Conservation (phyloP, 805 yeast genomes). For the Cyberlindnera petersonii region DNA sequence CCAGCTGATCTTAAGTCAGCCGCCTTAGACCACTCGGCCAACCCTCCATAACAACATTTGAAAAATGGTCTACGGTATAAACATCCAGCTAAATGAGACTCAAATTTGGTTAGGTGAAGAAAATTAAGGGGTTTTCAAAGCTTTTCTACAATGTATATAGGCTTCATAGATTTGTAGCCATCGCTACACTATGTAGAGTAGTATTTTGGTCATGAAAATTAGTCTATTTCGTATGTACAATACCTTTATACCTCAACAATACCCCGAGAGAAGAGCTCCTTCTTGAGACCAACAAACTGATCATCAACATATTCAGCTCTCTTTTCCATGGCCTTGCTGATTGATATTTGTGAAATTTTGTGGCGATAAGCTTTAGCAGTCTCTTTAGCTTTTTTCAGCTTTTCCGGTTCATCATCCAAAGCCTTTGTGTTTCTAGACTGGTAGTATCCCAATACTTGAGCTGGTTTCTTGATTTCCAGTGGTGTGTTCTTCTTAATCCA, state of each 20-base stretch:
- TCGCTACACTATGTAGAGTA: not conserved
- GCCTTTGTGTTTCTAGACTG: slow-evolving; percentile 4
- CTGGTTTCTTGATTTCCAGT: slow-evolving; percentile 4
- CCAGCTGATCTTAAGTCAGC: slow-evolving; percentile 25
- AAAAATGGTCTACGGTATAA: not conserved
- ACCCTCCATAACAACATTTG: slow-evolving; percentile 14
- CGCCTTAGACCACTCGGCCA: slow-evolving; percentile 27
- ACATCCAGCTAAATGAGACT: too few relatives aligned
- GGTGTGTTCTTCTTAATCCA: slow-evolving; percentile 5
- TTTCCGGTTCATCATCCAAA: not conserved
- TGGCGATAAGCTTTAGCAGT: slow-evolving; percentile 17
- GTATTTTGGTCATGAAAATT: not conserved
- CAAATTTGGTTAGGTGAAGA: too few relatives aligned
- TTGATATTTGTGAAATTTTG: slow-evolving; percentile 26
- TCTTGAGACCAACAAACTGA: slow-evolving; percentile 28
- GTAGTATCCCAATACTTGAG: slow-evolving; percentile 17
- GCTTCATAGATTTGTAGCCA: too few relatives aligned
- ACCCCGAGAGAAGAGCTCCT: slow-evolving; percentile 29
- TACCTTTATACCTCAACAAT: slow-evolving; percentile 4
- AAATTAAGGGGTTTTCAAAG: too few relatives aligned
- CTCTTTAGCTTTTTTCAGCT: slow-evolving; percentile 5
- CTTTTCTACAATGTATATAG: too few relatives aligned
- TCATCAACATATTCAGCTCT: slow-evolving; percentile 32
- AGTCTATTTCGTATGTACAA: slow-evolving; percentile 1
- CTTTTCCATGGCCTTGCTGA: slow-evolving; percentile 29